These are phyloP conservation scores for Huntiella moniliformis DNA, from an alignment of 2,329 filamentous ascomycete genomes.

Conservation along the genomic window DNA sequence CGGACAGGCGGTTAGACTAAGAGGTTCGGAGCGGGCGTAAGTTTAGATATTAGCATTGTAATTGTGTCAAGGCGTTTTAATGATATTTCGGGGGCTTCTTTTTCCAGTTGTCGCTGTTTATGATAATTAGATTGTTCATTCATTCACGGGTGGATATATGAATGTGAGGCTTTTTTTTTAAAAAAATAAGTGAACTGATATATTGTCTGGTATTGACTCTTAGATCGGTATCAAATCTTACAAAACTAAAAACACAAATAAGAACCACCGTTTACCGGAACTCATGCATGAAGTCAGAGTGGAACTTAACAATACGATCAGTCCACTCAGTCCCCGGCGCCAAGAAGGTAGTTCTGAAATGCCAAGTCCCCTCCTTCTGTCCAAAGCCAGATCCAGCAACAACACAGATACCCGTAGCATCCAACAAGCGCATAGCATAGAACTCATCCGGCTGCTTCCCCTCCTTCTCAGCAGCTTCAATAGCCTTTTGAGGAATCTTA, in stretches of 20 bases:
- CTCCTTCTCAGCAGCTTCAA: constrained; percentile 55
- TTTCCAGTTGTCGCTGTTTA: no score
- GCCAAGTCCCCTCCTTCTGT: constrained; percentile 74
- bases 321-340: constrained; percentile 95
- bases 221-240: constrained; percentile 1
- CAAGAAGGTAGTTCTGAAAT: constrained; percentile 93
- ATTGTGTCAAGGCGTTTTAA: no score
- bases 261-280: constrained; percentile 28
- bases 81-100: no score
- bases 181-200: not conserved
- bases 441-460: constrained; percentile 72
- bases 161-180: no score
- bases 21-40: constrained; percentile 82
- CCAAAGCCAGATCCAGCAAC: constrained; percentile 88
- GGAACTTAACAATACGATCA: constrained; percentile 70
- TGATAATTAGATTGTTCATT: no score
- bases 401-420: constrained; percentile 86
- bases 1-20: constrained; percentile 81
- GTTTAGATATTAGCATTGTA: not conserved
- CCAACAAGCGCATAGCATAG: constrained; percentile 78
- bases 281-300: constrained; percentile 76
- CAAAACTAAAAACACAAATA: not conserved
- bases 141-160: no score
- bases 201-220: not conserved
- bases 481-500: constrained; percentile 54